A percentile compares a stretch with the other conserved stretches of the same genome.
phyloP scores from a whole-genome alignment of 2,329 filamentous ascomycete species.

The Hymenoscyphus scutula region DNA sequence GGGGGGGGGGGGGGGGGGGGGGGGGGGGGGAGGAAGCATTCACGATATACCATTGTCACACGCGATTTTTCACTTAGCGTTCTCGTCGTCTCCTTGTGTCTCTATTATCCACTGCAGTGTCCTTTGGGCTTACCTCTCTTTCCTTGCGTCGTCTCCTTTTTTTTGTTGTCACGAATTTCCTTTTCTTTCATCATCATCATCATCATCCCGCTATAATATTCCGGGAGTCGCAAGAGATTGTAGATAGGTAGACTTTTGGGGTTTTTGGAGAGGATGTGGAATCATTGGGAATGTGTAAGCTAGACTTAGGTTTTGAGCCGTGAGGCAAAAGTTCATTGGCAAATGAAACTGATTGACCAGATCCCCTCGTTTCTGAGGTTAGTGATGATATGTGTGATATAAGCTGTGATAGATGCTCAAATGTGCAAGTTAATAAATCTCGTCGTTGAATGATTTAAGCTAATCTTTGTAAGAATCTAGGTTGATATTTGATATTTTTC shows the following conservation, averaged over 20 bases:
- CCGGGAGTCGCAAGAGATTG: slow-evolving; percentile 11
- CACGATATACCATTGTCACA: slow-evolving; percentile 26
- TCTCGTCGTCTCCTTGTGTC: slow-evolving; percentile 14
- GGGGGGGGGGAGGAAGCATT: no score
- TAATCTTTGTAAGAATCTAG: no score
- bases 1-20: no score
- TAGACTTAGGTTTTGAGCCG: slow-evolving; percentile 11
- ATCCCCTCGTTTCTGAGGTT: background rate
- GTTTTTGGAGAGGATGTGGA: slow-evolving; percentile 6
- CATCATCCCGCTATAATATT: slow-evolving; percentile 4
- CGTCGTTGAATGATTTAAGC: no score
- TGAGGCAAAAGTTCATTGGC: slow-evolving; percentile 8
- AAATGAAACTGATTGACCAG: slow-evolving; percentile 11
- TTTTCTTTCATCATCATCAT: slow-evolving; percentile 4
- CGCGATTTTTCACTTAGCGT: slow-evolving; percentile 3
- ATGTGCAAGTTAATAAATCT: no score
- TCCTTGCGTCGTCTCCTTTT: no score
- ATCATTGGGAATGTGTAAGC: slow-evolving; percentile 12
- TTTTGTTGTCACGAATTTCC: slow-evolving; percentile 15
- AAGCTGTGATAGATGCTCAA: no score
- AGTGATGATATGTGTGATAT: background rate
- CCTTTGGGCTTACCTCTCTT: background rate
- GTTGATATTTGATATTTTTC: no score
- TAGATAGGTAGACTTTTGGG: slow-evolving; percentile 15
- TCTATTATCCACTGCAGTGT: slow-evolving; percentile 10